phyloP scores from a whole-genome alignment of 2,329 filamentous ascomycete species.

The Venturia asperata region DNA sequence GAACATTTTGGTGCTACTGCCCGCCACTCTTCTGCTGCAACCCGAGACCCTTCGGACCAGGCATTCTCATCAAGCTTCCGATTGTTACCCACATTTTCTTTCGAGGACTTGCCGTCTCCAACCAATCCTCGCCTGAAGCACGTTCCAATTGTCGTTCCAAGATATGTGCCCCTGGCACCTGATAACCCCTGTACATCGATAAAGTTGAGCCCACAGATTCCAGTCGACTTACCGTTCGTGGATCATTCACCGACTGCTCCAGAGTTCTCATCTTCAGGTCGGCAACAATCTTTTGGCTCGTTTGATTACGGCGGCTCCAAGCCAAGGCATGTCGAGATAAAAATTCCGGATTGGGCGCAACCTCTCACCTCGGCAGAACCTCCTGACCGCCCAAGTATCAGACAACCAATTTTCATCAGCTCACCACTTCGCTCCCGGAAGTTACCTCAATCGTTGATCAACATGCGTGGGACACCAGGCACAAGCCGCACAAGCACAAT shows the following conservation, averaged over 20 bases:
- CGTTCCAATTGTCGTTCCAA: constrained; percentile 39
- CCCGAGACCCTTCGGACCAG: constrained; percentile 7
- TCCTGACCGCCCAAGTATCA: constrained; percentile 26
- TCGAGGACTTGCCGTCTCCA: constrained; percentile 23
- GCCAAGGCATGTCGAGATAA: constrained; percentile 44
- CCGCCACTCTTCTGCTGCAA: constrained; percentile 1
- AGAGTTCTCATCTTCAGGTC: constrained; percentile 26
- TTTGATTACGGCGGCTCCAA: constrained; percentile 23
- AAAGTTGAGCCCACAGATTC: neutral
- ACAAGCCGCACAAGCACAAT: constrained; percentile 41
- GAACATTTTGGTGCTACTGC: neutral
- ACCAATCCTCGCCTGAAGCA: constrained; percentile 31
- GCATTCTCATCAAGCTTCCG: neutral
- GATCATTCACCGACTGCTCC: constrained; percentile 27
- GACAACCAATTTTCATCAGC: neutral
- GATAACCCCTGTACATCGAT: constrained; percentile 26
- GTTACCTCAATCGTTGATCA: neutral
- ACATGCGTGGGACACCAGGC: constrained; percentile 38
- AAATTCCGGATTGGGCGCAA: constrained; percentile 40
- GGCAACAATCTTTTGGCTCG: constrained; percentile 27
- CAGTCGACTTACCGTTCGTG: neutral
- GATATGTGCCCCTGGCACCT: constrained; percentile 35
- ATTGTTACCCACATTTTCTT: constrained; percentile 13
- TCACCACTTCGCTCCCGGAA: neutral
- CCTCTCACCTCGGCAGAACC: constrained; percentile 33